phyloP scores from a whole-genome alignment of 1,284 basidiomycete species.

The Gomphus bonarii region DNA sequence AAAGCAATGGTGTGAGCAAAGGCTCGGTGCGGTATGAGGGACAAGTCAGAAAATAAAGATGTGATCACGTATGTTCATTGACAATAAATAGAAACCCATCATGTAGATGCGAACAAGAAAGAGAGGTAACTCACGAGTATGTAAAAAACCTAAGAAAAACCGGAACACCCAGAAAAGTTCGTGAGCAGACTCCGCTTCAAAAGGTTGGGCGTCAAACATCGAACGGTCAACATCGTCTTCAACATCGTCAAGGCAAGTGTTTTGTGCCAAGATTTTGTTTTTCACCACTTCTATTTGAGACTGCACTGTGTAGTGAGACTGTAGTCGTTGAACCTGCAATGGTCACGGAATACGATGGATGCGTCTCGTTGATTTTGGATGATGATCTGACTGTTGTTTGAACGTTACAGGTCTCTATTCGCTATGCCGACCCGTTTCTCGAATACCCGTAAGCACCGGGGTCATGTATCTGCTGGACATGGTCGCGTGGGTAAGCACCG shows the following conservation, averaged over 20 bases:
- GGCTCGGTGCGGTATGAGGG: neutral
- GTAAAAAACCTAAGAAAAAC: neutral
- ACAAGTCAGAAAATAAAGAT: conserved; percentile 20
- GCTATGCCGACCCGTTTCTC: conserved; percentile 89
- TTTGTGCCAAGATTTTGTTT: conserved; percentile 18
- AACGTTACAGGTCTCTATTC: conserved; percentile 27
- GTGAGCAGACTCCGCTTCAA: neutral
- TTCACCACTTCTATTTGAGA: conserved; percentile 17
- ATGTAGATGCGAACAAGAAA: conserved; percentile 13
- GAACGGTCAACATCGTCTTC: conserved; percentile 22
- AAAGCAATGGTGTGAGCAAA: conserved; percentile 3
- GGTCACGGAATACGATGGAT: conserved; percentile 19
- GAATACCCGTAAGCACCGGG: conserved; percentile 97
- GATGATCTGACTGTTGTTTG: conserved; percentile 19
- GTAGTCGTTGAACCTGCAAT: conserved; percentile 21
- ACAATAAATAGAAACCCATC: conserved; percentile 57
- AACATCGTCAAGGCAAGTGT: conserved; percentile 54
- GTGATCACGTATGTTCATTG: conserved; percentile 50
- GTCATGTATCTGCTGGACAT: conserved; percentile 97
- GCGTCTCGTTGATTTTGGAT: conserved; percentile 21
- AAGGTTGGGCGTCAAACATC: conserved; percentile 2
- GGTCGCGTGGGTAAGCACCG: conserved; percentile 99
- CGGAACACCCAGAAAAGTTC: neutral
- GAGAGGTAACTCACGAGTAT: neutral
- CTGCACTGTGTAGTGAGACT: conserved; percentile 15